phyloP scores from a whole-genome alignment of 108 stramenopile genomes.

The Chaetoceros muelleri region DNA sequence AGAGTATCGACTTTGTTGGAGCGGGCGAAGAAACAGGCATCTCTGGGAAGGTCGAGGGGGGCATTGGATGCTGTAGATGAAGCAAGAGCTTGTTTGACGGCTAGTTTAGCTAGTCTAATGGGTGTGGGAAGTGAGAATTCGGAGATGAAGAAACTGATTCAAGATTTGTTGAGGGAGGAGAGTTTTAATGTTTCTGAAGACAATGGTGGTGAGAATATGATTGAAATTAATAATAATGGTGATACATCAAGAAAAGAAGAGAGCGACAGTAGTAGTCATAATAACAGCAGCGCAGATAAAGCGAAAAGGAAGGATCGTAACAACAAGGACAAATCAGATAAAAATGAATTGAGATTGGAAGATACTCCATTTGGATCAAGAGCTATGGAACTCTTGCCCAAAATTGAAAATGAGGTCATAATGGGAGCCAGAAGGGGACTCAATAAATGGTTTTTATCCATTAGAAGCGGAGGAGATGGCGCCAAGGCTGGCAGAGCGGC shows the following conservation, averaged over 20 bases:
- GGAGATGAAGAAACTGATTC: not conserved
- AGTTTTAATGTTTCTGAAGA: not conserved
- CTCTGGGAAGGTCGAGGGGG: constrained; percentile 64
- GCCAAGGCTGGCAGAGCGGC: constrained; percentile 80
- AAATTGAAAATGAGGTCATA: constrained; percentile 83
- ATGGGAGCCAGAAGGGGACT: constrained; percentile 70
- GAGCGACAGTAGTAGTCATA: not conserved
- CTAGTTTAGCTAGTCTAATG: constrained; percentile 49
- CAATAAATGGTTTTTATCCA: constrained; percentile 76
- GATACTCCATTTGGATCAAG: constrained; percentile 80
- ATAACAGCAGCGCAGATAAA: constrained; percentile 3
- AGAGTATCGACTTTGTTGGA: constrained; percentile 68
- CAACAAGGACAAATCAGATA: constrained; percentile 4
- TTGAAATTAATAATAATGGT: too few relatives aligned
- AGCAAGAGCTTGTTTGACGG: constrained; percentile 62
- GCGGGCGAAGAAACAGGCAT: constrained; percentile 60
- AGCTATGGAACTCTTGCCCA: constrained; percentile 75
- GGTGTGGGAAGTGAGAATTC: constrained; percentile 6
- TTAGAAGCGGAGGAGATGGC: constrained; percentile 83
- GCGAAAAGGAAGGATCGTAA: not conserved
- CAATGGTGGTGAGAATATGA: too few relatives aligned
- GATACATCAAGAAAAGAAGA: too few relatives aligned
- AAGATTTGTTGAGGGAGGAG: not conserved
- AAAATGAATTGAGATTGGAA: constrained; percentile 34
- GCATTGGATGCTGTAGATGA: constrained; percentile 82